A percentile compares a stretch with the other conserved stretches of the same genome.
These are phyloP conservation scores for Dillenia suffruticosa DNA, from an alignment of 164 flowering plant genomes.

Conservation along the genomic window DNA sequence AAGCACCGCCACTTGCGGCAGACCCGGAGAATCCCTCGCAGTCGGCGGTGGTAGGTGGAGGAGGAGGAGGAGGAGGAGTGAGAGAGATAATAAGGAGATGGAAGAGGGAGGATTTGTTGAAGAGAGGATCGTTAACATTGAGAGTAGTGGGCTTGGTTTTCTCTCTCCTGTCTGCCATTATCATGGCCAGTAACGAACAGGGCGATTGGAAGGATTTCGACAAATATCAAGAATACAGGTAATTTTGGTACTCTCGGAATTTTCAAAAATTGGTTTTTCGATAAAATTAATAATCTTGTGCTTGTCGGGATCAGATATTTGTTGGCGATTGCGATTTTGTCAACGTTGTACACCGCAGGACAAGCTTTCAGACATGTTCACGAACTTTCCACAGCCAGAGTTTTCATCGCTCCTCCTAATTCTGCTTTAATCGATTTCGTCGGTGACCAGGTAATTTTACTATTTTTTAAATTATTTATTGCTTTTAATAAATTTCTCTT, in stretches of 20 bases:
- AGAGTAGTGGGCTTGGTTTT: constrained; percentile 47
- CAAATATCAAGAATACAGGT: constrained; percentile 74
- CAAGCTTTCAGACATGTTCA: constrained; percentile 47
- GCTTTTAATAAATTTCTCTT: too few species aligned
- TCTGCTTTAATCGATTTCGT: constrained; percentile 40
- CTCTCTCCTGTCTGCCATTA: constrained; percentile 58
- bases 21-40: constrained; percentile 31
- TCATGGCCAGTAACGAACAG: constrained; percentile 73
- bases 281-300: neutral
- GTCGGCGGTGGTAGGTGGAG: neutral
- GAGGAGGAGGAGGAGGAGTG: constrained; percentile 21
- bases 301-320: constrained; percentile 38
- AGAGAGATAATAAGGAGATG: constrained; percentile 50
- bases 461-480: neutral
- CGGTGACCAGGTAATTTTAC: constrained; percentile 72
- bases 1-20: constrained; percentile 11
- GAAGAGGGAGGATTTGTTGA: constrained; percentile 66
- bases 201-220: constrained; percentile 63
- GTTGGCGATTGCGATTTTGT: constrained; percentile 58
- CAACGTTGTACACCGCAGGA: constrained; percentile 49
- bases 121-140: constrained; percentile 40
- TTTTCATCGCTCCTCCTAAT: constrained; percentile 18
- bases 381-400: constrained; percentile 41
- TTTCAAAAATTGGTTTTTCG: neutral
- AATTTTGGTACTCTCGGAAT: neutral